These are phyloP conservation scores for Geotrichum citri-aurantii DNA, from an alignment of 1,139 yeast species.

Conservation along the genomic window DNA sequence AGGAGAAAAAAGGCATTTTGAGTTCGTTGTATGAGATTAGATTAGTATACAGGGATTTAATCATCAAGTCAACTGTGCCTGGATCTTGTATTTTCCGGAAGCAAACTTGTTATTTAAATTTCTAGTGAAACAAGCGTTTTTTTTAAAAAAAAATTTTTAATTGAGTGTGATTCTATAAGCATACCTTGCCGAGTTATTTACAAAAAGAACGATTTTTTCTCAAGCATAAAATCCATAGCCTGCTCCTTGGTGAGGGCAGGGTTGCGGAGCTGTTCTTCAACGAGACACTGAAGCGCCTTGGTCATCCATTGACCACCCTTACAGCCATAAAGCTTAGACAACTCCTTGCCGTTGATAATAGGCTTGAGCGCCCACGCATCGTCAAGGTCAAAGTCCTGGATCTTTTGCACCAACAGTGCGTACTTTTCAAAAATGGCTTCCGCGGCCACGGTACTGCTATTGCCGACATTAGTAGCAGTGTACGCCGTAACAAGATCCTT, in stretches of 20 bases:
- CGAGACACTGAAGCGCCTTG: constrained; percentile 46
- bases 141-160: neutral
- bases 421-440: constrained; percentile 14
- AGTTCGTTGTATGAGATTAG: no score
- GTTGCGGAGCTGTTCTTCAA: constrained; percentile 71
- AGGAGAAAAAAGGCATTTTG: no score
- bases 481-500: constrained; percentile 14
- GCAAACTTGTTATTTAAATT: no score
- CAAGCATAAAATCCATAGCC: constrained; percentile 33
- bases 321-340: constrained; percentile 43
- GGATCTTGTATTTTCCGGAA: no score
- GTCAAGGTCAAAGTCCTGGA: constrained; percentile 24
- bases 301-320: constrained; percentile 89
- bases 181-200: neutral
- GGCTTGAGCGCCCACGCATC: constrained; percentile 36
- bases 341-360: constrained; percentile 51
- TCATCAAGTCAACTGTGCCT: no score
- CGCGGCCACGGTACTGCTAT: neutral
- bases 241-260: constrained; percentile 52
- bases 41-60: no score
- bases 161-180: neutral
- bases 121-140: neutral
- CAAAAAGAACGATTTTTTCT: constrained; percentile 10
- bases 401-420: constrained; percentile 20
- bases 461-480: neutral